Conservation (phyloP, 2,329 filamentous ascomycete species). For the Fonsecaea pedrosoi region DNA sequence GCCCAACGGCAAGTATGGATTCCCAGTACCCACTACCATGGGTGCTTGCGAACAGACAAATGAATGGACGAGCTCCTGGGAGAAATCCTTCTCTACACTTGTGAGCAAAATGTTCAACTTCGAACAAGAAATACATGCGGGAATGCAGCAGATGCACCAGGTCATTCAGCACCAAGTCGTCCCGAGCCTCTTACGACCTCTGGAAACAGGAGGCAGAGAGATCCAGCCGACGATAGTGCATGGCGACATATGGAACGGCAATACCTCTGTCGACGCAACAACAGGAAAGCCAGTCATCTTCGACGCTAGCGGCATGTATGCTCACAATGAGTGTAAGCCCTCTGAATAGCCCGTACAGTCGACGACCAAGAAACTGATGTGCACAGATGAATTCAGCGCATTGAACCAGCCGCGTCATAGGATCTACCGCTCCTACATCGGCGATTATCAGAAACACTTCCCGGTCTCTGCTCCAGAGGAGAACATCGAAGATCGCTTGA, state of each 20-base stretch:
- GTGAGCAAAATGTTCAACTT: not conserved
- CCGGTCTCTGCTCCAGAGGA: constrained; percentile 42
- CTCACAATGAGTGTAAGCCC: constrained; percentile 47
- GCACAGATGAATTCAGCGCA: not conserved
- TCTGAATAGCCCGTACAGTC: constrained; percentile 33
- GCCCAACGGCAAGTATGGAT: constrained; percentile 41
- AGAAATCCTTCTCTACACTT: constrained; percentile 40
- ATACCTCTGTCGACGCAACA: constrained; percentile 44
- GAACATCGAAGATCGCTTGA: constrained; percentile 43
- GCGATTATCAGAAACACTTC: constrained; percentile 40
- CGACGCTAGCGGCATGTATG: constrained; percentile 49
- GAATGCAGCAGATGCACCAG: not conserved
- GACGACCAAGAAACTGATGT: constrained; percentile 18
- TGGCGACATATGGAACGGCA: constrained; percentile 53
- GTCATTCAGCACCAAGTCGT: constrained; percentile 39
- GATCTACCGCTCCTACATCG: not conserved
- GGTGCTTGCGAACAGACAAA: constrained; percentile 32
- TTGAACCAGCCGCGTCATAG: not conserved
- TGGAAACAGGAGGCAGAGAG: constrained; percentile 38
- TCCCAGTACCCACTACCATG: constrained; percentile 41
- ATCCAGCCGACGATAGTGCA: constrained; percentile 46
- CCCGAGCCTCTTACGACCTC: constrained; percentile 42
- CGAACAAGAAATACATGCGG: not conserved
- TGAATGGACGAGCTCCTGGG: constrained; percentile 41
- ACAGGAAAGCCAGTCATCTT: constrained; percentile 46